These are phyloP conservation scores for Candolleomyces aberdarensis DNA, from an alignment of 768 basidiomycete genomes.

Conservation along the genomic window DNA sequence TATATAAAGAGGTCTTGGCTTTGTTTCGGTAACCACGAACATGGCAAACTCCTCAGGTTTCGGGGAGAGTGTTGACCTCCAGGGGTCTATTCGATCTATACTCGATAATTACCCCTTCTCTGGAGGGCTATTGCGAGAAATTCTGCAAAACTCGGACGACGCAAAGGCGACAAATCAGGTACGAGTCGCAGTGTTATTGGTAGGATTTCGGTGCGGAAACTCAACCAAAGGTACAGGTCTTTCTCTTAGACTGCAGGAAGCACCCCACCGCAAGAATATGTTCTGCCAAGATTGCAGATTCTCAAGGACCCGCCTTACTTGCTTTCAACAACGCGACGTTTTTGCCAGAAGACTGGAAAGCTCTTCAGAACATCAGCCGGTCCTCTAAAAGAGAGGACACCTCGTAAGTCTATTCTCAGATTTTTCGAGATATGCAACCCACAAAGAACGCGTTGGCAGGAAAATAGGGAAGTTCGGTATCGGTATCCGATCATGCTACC, in stretches of 20 bases:
- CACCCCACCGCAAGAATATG: slow-evolving; percentile 24
- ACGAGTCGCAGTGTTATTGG: slow-evolving; percentile 1
- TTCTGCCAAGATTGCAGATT: slow-evolving; percentile 15
- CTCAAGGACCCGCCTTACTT: slow-evolving; percentile 44
- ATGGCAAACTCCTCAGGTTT: slow-evolving; percentile 6
- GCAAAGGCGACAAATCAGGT: slow-evolving; percentile 45
- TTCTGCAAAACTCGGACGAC: slow-evolving; percentile 50
- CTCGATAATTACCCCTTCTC: slow-evolving; percentile 44
- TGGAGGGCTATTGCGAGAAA: slow-evolving; percentile 40
- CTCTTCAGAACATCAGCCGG: slow-evolving; percentile 37
- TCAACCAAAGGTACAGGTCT: slow-evolving; percentile 26
- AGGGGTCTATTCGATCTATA: slow-evolving; percentile 27
- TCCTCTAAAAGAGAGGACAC: slow-evolving; percentile 46
- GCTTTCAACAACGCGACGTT: slow-evolving; percentile 47
- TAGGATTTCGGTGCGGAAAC: not conserved
- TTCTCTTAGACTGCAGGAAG: slow-evolving; percentile 38
- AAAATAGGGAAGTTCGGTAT: slow-evolving; percentile 55
- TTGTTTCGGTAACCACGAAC: no score
- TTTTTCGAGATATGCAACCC: not conserved
- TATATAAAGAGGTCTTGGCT: no score
- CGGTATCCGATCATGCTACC: slow-evolving; percentile 50
- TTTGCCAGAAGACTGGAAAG: slow-evolving; percentile 39
- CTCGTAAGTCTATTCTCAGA: slow-evolving; percentile 27
- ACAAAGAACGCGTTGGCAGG: slow-evolving; percentile 17
- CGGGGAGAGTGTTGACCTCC: slow-evolving; percentile 18